Evolutionary conservation across 495 filamentous ascomycete genomes (phyloP).

Genomic region (Lichina pygmaea): DNA sequence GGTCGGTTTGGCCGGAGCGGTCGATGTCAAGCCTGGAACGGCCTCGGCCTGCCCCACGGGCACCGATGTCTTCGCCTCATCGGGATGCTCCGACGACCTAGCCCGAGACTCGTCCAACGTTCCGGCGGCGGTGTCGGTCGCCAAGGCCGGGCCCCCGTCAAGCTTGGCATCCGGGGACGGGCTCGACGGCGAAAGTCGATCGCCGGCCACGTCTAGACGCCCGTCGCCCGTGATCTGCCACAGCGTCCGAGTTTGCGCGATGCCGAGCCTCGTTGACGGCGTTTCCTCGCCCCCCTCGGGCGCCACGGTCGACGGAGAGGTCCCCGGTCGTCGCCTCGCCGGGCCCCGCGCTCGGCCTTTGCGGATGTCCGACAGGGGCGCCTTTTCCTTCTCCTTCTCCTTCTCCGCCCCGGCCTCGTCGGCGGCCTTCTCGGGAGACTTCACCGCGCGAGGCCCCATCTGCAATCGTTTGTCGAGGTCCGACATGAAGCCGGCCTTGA

Average conservation of each 20-base stretch:
- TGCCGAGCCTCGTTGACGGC: neutral
- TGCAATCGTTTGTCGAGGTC: conserved; percentile 71
- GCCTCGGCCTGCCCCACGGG: too few species aligned
- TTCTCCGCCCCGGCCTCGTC: conserved; percentile 33
- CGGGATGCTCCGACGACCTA: too few species aligned
- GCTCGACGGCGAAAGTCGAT: neutral
- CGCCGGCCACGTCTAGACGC: neutral
- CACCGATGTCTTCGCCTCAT: too few species aligned
- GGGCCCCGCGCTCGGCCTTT: conserved; percentile 80
- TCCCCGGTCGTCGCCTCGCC: conserved; percentile 45
- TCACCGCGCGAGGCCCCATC: conserved; percentile 47
- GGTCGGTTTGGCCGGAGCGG: too few species aligned
- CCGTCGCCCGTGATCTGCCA: conserved; percentile 4
- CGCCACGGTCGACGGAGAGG: conserved; percentile 5
- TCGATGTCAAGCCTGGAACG: too few species aligned
- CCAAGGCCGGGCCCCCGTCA: neutral
- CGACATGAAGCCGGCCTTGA: conserved; percentile 72
- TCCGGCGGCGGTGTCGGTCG: neutral
- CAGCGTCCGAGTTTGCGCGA: neutral
- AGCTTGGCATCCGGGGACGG: neutral
- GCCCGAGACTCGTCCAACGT: too few species aligned
- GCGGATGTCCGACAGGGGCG: conserved; percentile 55
- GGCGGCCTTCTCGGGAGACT: conserved; percentile 34
- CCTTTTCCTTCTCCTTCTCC: conserved; percentile 34
- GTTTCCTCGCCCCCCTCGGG: neutral